Base-by-base conservation (phyloP, 306 rosid species). In the Corylus americana region DNA sequence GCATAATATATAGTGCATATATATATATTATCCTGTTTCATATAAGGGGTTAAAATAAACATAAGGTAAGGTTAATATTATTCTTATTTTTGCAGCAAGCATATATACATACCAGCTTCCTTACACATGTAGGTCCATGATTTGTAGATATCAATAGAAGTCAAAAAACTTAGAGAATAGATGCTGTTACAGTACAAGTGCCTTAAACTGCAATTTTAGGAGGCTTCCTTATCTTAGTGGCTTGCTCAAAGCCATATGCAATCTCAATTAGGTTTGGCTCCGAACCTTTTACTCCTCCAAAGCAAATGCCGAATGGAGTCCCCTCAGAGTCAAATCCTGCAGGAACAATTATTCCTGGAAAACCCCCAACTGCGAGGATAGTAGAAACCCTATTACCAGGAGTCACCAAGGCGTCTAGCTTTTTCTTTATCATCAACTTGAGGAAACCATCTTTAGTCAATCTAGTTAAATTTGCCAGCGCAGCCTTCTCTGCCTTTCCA, bases 361-460 rank as follows among this genome's bases (percentile, higher is more conserved):
- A 83, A 49, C 87, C 86, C 63, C 82, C 87, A 73, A 81, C 78
- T 1, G 82, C 86, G 7, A 84, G 86, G 25, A 81, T 70, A 37
- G 68, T 11, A 1, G 78, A 31, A 39, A 85, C 69, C 39, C 2
- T 55, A 11, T 80, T 49, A 10, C 82, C 85, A 6, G 80, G 85
- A 54, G 87, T 82, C 81, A 86, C 92, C 88, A 88, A 58, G 0
- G 88, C 88, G 78, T 88, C 79, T 48, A 84, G 84, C 53, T 48
- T 72, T 17, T 83, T 6, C 20, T 76, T 78, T 14, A 3, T 83
- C 44, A 76, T 72, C 76, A 71, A 12, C n/a, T 71, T 76, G 16
- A 75, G 81, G 59, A 83, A 76, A 1, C 87, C 87, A 1, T 62
- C 48, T 31, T 53, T 50, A 1, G 83, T 58, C 55, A 83, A 57